phyloP scores from a whole-genome alignment of 2,329 filamentous ascomycete species.

The Scedosporium apiospermum region DNA sequence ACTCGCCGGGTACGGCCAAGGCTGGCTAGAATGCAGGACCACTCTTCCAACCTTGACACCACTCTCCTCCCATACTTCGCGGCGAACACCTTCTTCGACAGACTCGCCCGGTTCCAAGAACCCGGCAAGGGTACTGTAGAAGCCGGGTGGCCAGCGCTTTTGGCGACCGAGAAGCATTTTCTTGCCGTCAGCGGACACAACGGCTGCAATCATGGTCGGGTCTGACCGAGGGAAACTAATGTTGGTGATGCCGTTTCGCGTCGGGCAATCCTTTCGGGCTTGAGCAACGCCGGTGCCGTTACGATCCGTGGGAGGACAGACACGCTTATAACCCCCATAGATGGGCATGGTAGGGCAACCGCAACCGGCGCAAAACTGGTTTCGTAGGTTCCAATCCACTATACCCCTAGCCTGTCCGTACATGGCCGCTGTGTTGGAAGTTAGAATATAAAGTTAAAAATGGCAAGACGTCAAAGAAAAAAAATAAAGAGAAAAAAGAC shows the following conservation, averaged over 20 bases:
- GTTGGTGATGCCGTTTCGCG: slow-evolving; percentile 80
- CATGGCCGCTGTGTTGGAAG: slow-evolving; percentile 42
- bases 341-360: slow-evolving; percentile 72
- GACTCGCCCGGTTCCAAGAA: slow-evolving; percentile 82
- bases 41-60: slow-evolving; percentile 70
- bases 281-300: slow-evolving; percentile 32
- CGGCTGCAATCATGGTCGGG: slow-evolving; percentile 89
- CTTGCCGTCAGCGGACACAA: slow-evolving; percentile 71
- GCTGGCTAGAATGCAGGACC: slow-evolving; percentile 73
- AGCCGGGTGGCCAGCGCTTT: slow-evolving; percentile 72
- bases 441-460: not conserved
- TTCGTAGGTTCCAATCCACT: slow-evolving; percentile 88
- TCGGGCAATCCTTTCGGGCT: slow-evolving; percentile 63
- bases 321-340: slow-evolving; percentile 71
- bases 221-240: slow-evolving; percentile 87
- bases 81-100: slow-evolving; percentile 72
- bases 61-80: slow-evolving; percentile 81
- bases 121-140: slow-evolving; percentile 83
- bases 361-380: slow-evolving; percentile 85
- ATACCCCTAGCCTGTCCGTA: slow-evolving; percentile 83
- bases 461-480: not conserved
- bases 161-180: slow-evolving; percentile 76
- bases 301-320: slow-evolving; percentile 64
- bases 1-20: slow-evolving; percentile 79
- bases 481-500: slow-evolving; percentile 9